Conservation (phyloP, 345 rosid genomes). For the Eucalyptus guilfoylei region DNA sequence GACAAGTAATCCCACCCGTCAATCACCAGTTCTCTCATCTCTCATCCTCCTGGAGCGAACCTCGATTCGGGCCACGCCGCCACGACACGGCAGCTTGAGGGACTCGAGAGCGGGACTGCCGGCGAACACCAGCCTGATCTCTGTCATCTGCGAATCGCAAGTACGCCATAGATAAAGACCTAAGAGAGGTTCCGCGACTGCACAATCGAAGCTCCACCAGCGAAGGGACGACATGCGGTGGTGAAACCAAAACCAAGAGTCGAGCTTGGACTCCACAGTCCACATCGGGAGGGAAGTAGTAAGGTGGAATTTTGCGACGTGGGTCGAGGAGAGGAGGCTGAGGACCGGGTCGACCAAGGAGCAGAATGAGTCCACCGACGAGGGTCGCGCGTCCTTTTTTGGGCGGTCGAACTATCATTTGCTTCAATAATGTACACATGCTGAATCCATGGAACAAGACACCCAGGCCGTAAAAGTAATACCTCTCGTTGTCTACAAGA, state of each 20-base stretch:
- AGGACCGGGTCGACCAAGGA: neutral
- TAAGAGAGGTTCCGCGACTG: neutral
- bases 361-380: neutral
- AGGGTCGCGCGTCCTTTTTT: neutral
- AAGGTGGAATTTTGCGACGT: neutral
- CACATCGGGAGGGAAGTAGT: neutral
- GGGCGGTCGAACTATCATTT: neutral
- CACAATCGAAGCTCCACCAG: neutral
- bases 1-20: neutral
- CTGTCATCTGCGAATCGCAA: neutral
- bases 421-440: neutral
- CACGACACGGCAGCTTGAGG: neutral
- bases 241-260: neutral
- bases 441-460: neutral
- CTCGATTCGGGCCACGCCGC: neutral
- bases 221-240: neutral
- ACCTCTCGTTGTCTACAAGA: neutral
- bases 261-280: neutral
- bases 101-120: neutral
- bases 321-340: neutral
- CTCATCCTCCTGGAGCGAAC: neutral
- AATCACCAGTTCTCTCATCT: neutral
- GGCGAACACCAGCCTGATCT: neutral
- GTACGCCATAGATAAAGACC: neutral
- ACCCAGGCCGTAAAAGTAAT: rapidly evolving